phyloP scores from a whole-genome alignment of 2,329 filamentous ascomycete species.

The Cladophialophora bantiana region DNA sequence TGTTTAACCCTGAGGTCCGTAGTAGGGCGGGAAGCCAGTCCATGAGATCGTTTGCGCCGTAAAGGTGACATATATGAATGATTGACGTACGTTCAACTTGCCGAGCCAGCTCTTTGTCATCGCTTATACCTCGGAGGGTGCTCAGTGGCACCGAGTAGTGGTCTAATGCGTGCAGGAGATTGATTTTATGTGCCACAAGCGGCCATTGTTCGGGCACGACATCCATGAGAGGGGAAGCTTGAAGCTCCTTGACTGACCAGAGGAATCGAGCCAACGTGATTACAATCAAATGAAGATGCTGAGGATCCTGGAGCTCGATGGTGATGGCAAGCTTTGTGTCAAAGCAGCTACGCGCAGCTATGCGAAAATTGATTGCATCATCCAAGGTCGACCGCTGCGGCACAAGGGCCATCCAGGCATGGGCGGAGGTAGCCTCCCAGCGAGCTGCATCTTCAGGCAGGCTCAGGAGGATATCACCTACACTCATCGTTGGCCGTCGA shows the following conservation, averaged over 20 bases:
- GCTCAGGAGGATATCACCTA: conserved; percentile 7
- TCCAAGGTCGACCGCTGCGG: background rate
- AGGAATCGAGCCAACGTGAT: conserved; percentile 14
- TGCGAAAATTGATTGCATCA: conserved; percentile 8
- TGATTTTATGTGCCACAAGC: conserved; percentile 11
- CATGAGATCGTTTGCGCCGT: conserved; percentile 12
- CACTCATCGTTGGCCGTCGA: conserved; percentile 6
- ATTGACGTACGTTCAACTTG: background rate
- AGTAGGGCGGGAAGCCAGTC: conserved; percentile 16
- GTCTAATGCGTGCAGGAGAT: conserved; percentile 14
- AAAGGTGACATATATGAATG: conserved; percentile 17
- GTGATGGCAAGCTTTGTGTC: background rate
- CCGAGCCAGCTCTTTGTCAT: background rate
- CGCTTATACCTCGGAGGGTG: background rate
- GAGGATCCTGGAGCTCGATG: conserved; percentile 2
- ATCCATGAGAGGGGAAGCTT: conserved; percentile 15
- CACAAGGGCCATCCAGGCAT: conserved; percentile 10
- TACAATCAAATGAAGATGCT: conserved; percentile 14
- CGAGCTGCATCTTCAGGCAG: conserved; percentile 7
- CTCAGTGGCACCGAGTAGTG: background rate
- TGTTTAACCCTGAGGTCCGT: conserved; percentile 1
- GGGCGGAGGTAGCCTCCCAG: conserved; percentile 17
- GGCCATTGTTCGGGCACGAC: conserved; percentile 10
- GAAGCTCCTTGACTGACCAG: conserved; percentile 20
- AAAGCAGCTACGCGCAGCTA: conserved; percentile 2